phyloP scores from a whole-genome alignment of 164 flowering plant species.

The Amborella trichopoda region DNA sequence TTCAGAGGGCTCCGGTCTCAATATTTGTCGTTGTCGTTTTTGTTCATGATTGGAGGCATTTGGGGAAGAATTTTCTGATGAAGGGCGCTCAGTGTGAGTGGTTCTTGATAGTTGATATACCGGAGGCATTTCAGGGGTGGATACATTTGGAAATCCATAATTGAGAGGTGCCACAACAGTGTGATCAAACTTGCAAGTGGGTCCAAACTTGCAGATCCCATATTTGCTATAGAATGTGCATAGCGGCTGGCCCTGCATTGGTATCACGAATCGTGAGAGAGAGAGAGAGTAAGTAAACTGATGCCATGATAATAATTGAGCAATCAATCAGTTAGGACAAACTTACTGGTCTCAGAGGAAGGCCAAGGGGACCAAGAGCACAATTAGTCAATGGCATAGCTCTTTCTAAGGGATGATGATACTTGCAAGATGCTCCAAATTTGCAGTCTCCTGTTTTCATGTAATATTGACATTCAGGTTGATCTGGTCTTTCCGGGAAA shows the following conservation, averaged over 20 bases:
- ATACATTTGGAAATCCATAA: conserved; percentile 21
- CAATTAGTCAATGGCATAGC: conserved; percentile 28
- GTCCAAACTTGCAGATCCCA: conserved; percentile 51
- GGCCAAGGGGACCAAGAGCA: conserved; percentile 53
- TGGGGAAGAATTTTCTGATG: too few species aligned
- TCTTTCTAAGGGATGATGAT: conserved; percentile 75
- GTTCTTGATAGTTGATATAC: too few species aligned
- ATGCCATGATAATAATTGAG: conserved; percentile 1
- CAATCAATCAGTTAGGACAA: neutral
- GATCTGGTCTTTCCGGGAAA: conserved; percentile 88
- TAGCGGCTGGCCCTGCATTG: conserved; percentile 13
- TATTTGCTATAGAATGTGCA: conserved; percentile 21
- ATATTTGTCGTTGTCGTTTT: too few species aligned
- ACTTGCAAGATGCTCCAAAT: conserved; percentile 82
- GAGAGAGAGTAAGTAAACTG: neutral
- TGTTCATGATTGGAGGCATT: too few species aligned
- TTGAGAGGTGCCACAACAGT: conserved; percentile 31
- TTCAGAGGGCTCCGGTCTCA: too few species aligned
- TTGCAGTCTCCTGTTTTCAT: conserved; percentile 91
- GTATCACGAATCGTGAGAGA: too few species aligned
- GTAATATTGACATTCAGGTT: conserved; percentile 82
- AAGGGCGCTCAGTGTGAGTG: too few species aligned
- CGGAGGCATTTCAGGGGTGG: conserved; percentile 28
- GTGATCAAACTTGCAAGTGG: conserved; percentile 67
- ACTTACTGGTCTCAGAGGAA: conserved; percentile 82